A percentile compares a stretch with the other conserved stretches of the same genome.
Evolutionary conservation across 768 basidiomycete species (phyloP).

Genomic region (Boletus eberwhitei): DNA sequence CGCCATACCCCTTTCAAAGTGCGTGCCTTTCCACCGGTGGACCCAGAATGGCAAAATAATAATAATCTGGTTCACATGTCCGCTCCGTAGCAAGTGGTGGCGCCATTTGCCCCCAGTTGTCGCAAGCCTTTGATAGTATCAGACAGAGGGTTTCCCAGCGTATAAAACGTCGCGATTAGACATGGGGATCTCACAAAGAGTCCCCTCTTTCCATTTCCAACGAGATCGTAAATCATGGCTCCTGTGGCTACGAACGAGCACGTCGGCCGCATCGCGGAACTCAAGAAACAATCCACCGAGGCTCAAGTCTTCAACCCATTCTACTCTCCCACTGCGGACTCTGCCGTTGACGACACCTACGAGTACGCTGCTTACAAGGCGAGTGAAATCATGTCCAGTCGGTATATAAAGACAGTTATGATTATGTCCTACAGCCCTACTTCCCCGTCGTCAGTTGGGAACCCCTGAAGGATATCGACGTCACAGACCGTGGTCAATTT

Average conservation of each 20-base stretch:
- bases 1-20: neutral
- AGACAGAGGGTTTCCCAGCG: neutral
- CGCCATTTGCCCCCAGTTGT: constrained; percentile 15
- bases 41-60: constrained; percentile 10
- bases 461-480: constrained; percentile 54
- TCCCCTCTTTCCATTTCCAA: neutral
- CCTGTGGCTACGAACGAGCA: constrained; percentile 45
- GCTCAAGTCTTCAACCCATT: constrained; percentile 53
- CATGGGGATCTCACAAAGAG: too few relatives aligned
- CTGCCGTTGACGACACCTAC: constrained; percentile 51
- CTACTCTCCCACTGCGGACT: constrained; percentile 57
- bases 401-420: neutral
- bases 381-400: constrained; percentile 1
- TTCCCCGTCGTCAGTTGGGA: constrained; percentile 66
- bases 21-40: neutral
- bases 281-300: constrained; percentile 26
- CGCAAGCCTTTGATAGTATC: constrained; percentile 4
- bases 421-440: constrained; percentile 43
- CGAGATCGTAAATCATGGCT: constrained; percentile 37
- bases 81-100: constrained; percentile 7
- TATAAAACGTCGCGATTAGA: constrained; percentile 16
- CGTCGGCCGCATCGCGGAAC: constrained; percentile 15
- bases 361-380: constrained; percentile 60
- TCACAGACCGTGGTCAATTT: constrained; percentile 62
- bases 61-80: constrained; percentile 16